Evolutionary conservation across 441 rosid species (phyloP).

Genomic region (Erodium chrysanthum): DNA sequence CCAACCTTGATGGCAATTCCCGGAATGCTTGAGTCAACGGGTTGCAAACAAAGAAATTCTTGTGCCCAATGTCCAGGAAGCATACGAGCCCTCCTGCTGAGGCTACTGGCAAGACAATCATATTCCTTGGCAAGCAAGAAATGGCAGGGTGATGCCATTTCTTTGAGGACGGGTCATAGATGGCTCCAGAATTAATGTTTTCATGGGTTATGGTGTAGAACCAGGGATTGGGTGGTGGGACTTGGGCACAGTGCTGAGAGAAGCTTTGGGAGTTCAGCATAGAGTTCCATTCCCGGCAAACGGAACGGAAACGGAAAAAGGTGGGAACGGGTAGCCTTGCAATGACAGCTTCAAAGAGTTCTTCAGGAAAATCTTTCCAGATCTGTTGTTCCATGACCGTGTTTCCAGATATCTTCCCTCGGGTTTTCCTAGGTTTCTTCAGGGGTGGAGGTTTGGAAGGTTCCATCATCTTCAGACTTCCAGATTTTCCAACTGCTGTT

Average conservation of each 20-base stretch:
- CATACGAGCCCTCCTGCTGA: conserved; percentile 93
- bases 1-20: conserved; percentile 81
- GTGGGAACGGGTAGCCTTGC: conserved; percentile 79
- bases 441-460: conserved; percentile 57
- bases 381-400: conserved; percentile 58
- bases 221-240: conserved; percentile 62
- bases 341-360: conserved; percentile 80
- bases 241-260: conserved; percentile 53
- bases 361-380: conserved; percentile 92
- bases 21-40: conserved; percentile 68
- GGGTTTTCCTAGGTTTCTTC: conserved; percentile 58
- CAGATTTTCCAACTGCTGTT: conserved; percentile 71
- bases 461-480: conserved; percentile 52
- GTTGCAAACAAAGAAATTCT: conserved; percentile 76
- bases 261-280: conserved; percentile 63
- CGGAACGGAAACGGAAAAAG: conserved; percentile 78
- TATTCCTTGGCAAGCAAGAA: conserved; percentile 59
- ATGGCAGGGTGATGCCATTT: conserved; percentile 83
- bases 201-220: conserved; percentile 80
- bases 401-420: conserved; percentile 37
- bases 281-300: conserved; percentile 77
- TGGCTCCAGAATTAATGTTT: conserved; percentile 73
- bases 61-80: conserved; percentile 82
- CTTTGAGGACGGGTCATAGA: conserved; percentile 67
- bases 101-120: conserved; percentile 71